phyloP scores from a whole-genome alignment of 2,329 filamentous ascomycete species.

The Cercospora sp. region DNA sequence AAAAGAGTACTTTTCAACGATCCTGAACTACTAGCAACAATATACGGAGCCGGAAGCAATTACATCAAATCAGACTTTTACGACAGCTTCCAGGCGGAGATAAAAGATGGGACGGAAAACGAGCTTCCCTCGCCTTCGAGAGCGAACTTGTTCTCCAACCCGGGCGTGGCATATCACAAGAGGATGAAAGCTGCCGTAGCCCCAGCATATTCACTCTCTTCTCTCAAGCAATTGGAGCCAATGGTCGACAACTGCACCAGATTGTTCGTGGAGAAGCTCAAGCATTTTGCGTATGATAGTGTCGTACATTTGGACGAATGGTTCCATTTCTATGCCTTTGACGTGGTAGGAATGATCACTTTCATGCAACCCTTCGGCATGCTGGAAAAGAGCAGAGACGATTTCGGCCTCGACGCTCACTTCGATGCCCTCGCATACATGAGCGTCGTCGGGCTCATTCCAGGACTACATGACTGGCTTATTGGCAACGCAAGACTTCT shows the following conservation, averaged over 20 bases:
- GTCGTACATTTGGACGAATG: constrained; percentile 13
- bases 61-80: constrained; percentile 20
- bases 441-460: constrained; percentile 3
- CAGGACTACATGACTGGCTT: neutral
- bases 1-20: constrained; percentile 73
- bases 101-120: neutral
- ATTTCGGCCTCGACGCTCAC: neutral
- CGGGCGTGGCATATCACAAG: constrained; percentile 6
- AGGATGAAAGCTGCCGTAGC: constrained; percentile 30
- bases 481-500: constrained; percentile 1
- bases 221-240: constrained; percentile 73
- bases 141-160: constrained; percentile 16
- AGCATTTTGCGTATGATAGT: neutral
- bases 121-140: neutral
- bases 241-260: constrained; percentile 72
- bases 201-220: constrained; percentile 53
- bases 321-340: constrained; percentile 23
- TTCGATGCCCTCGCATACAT: constrained; percentile 6
- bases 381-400: constrained; percentile 23
- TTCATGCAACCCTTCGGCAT: constrained; percentile 24
- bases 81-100: constrained; percentile 15
- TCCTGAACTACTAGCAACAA: constrained; percentile 60
- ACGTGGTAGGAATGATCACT: constrained; percentile 28
- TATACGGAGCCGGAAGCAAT: constrained; percentile 57
- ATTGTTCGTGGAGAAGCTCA: constrained; percentile 52